Evolutionary conservation across 2,329 filamentous ascomycete genomes (phyloP).

Genomic region (Sarocladium oryzae): DNA sequence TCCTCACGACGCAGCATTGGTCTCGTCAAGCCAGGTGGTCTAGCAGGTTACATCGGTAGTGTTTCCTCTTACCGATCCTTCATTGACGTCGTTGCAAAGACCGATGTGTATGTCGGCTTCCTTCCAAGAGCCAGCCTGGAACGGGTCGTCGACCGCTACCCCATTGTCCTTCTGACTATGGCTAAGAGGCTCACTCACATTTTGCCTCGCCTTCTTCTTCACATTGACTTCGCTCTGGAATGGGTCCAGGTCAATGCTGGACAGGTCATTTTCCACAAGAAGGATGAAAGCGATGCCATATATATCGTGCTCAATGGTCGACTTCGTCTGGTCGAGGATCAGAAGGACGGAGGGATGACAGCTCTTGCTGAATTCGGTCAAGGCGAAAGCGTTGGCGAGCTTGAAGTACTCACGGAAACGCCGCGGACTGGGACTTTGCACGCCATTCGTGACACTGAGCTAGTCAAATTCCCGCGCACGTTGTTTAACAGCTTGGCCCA

Average conservation of each 20-base stretch:
- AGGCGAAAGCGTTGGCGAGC: conserved; percentile 93
- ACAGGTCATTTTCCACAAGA: conserved; percentile 88
- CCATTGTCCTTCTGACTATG: conserved; percentile 88
- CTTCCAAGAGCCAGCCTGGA: conserved; percentile 80
- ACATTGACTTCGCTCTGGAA: conserved; percentile 97
- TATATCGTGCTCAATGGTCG: conserved; percentile 96
- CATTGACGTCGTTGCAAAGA: conserved; percentile 94
- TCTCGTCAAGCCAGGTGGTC: conserved; percentile 86
- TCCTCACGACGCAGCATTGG: conserved; percentile 63
- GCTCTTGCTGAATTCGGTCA: conserved; percentile 92
- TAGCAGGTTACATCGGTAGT: conserved; percentile 90
- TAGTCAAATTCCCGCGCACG: conserved; percentile 92
- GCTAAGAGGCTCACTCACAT: conserved; percentile 89
- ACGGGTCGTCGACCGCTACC: conserved; percentile 86
- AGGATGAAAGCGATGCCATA: conserved; percentile 94
- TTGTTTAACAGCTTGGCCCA: conserved; percentile 96
- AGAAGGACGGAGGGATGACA: conserved; percentile 71
- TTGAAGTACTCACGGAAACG: conserved; percentile 95
- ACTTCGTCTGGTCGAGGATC: conserved; percentile 75
- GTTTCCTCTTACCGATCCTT: conserved; percentile 94
- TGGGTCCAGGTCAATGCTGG: conserved; percentile 97
- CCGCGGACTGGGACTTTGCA: conserved; percentile 85
- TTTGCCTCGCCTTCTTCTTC: conserved; percentile 80
- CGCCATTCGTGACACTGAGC: conserved; percentile 91
- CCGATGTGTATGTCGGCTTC: conserved; percentile 96